Percentiles rank a stretch among this genome's conserved stretches.
Conservation (phyloP, 805 yeast genomes). For the Saccharomycopsis javanensis region DNA sequence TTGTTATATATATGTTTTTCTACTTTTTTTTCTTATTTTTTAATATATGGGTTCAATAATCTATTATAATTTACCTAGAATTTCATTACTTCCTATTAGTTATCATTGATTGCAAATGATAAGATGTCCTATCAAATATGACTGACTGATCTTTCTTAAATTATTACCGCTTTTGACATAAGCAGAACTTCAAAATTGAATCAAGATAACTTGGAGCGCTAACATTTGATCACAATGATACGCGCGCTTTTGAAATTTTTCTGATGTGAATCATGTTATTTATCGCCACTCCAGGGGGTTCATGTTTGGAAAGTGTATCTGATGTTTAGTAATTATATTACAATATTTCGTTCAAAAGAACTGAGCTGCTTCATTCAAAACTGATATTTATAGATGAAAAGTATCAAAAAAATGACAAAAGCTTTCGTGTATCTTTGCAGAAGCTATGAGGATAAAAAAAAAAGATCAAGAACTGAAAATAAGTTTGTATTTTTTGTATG, state of each 20-base stretch:
- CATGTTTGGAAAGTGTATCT: no score
- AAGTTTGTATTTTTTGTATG: not conserved
- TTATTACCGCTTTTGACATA: not conserved
- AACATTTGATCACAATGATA: not conserved
- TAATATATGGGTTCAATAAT: no score
- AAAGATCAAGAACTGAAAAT: not conserved
- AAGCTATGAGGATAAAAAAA: not conserved
- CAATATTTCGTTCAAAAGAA: no score
- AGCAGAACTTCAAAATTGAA: not conserved
- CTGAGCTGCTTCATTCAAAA: not conserved
- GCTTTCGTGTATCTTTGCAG: not conserved
- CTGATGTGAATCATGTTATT: not conserved
- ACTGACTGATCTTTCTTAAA: not conserved
- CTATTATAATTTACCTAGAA: no score
- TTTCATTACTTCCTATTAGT: no score
- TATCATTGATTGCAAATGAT: no score
- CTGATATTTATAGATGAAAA: no score
- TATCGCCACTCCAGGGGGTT: not conserved
- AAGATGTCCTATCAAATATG: not conserved
- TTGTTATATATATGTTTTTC: no score
- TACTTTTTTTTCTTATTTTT: no score
- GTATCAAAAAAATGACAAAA: no score
- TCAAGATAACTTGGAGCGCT: not conserved
- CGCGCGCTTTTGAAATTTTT: not conserved
- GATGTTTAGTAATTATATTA: no score